Percentiles rank a stretch among this genome's conserved stretches.
phyloP scores from a whole-genome alignment of 192 early-diverging fungal genomes.

The Powellomyces hirtus region DNA sequence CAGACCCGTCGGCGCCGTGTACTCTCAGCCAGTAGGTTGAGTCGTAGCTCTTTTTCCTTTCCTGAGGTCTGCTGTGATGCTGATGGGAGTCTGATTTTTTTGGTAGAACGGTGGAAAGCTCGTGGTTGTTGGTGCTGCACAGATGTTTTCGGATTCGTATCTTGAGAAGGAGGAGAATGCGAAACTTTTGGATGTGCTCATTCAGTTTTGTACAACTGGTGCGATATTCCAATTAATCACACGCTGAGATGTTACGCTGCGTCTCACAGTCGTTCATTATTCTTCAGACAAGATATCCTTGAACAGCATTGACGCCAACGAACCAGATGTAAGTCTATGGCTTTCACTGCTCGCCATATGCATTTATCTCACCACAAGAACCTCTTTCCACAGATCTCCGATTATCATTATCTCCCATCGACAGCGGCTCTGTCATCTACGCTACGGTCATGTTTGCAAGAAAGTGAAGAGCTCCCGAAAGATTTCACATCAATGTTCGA shows the following conservation, averaged over 20 bases:
- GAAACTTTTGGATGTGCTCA: constrained; percentile 58
- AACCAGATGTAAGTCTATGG: constrained; percentile 51
- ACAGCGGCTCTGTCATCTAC: constrained; percentile 48
- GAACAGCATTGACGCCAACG: constrained; percentile 62
- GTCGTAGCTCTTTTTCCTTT: not conserved
- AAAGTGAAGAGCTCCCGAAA: constrained; percentile 66
- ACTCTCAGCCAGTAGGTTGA: constrained; percentile 41
- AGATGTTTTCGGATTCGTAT: constrained; percentile 62
- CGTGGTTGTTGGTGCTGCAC: constrained; percentile 49
- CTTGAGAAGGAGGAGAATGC: constrained; percentile 65
- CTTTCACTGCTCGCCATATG: constrained; percentile 52
- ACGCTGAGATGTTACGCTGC: constrained; percentile 2
- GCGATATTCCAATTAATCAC: no score
- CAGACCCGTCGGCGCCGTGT: constrained; percentile 56
- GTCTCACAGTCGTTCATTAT: not conserved
- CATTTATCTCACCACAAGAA: constrained; percentile 56
- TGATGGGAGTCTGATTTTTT: not conserved
- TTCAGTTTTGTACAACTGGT: constrained; percentile 54
- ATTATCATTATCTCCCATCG: constrained; percentile 62
- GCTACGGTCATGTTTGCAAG: constrained; percentile 55
- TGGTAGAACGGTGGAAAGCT: constrained; percentile 43
- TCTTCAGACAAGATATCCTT: constrained; percentile 48
- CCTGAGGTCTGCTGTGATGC: not conserved
- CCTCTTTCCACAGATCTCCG: constrained; percentile 45
- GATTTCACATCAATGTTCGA: constrained; percentile 65